Evolutionary conservation across 208 protist species (phyloP), one percentile per base, ranked within the genome.

Genomic region (Leishmania guyanensis): DNA sequence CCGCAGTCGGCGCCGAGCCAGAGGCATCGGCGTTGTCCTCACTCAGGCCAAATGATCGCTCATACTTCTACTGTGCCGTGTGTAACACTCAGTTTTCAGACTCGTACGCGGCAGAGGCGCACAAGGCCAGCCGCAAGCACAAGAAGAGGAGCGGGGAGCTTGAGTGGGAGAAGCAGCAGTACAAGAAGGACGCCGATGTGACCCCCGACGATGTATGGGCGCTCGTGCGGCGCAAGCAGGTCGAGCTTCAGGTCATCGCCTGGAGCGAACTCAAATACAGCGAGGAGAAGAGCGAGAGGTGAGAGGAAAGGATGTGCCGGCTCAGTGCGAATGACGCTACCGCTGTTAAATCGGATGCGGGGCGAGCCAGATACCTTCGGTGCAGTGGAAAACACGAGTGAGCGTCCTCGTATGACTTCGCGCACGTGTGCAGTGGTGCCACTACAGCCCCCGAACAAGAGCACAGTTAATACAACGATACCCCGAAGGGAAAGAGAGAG

Each of bases 101-200:
- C 79, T 87, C 78, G 74, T 88, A 87, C 26, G 79, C 91, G 4
- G 90, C 91, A 5, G 88, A 87, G 58, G 77, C 84, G 74, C 93
- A 97, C 88, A 86, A 87, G 62, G 79, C 86, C 10, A 92, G 89
- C 58, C 66, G 89, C 2, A 89, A 90, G 74, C 93, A 97, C 81
- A 92, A 94, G 75, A 88, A 91, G 65, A 89, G 86, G 48, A 96
- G 90, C 60, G 91, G 91, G 0, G 91, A 96, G 77, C 70, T 93
- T 1, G 90, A 85, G 64, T 80, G 78, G 69, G 89, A 96, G 73
- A 76, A 78, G 69, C 83, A 76, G 73, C 75, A 84, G 58, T 96
- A 95, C 72, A 94, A 94, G 60, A 88, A 90, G 56, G 92, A 95
- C 72, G 84, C 77, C 6, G 88, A 91, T 20, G 90, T 96, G 43